phyloP scores from a whole-genome alignment of 139 green algal genomes.

The Ettlia oleoabundans region DNA sequence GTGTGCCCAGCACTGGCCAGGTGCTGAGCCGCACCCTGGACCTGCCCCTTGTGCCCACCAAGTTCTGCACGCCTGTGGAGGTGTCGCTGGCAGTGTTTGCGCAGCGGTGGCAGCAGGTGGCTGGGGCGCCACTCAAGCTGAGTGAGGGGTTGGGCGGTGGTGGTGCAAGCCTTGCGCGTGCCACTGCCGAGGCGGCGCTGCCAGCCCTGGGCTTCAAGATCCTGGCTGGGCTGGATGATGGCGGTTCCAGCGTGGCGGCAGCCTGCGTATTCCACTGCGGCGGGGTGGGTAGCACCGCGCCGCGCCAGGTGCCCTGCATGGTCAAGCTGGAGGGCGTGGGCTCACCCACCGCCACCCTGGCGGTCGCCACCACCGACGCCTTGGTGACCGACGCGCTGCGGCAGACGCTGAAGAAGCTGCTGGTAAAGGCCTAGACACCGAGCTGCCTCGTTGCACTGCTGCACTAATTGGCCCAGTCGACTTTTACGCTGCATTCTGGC shows the following conservation, averaged over 20 bases:
- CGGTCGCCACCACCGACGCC: slow-evolving; percentile 55
- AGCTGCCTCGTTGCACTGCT: no score
- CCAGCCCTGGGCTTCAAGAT: slow-evolving; percentile 37
- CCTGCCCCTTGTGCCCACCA: slow-evolving; percentile 69
- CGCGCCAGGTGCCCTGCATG: slow-evolving; percentile 59
- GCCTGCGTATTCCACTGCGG: slow-evolving; percentile 40
- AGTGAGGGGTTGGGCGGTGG: slow-evolving; percentile 48
- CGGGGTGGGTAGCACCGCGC: background rate
- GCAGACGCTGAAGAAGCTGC: slow-evolving; percentile 7
- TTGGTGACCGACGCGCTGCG: slow-evolving; percentile 44
- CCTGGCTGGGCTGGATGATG: slow-evolving; percentile 32
- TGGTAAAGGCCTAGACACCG: background rate
- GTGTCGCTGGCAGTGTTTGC: slow-evolving; percentile 80
- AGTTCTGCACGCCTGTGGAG: slow-evolving; percentile 72
- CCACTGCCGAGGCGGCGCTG: slow-evolving; percentile 40
- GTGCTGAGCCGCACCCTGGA: slow-evolving; percentile 55
- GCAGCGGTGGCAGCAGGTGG: slow-evolving; percentile 71
- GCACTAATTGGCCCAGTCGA: no score
- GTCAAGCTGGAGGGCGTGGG: slow-evolving; percentile 49
- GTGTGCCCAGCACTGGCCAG: slow-evolving; percentile 33
- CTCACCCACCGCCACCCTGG: slow-evolving; percentile 37
- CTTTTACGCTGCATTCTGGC: no score
- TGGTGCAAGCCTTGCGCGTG: background rate
- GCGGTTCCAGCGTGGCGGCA: slow-evolving; percentile 36
- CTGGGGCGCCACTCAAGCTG: slow-evolving; percentile 64